phyloP scores from a whole-genome alignment of 495 filamentous ascomycete genomes.

The Hyaloscypha variabilis region DNA sequence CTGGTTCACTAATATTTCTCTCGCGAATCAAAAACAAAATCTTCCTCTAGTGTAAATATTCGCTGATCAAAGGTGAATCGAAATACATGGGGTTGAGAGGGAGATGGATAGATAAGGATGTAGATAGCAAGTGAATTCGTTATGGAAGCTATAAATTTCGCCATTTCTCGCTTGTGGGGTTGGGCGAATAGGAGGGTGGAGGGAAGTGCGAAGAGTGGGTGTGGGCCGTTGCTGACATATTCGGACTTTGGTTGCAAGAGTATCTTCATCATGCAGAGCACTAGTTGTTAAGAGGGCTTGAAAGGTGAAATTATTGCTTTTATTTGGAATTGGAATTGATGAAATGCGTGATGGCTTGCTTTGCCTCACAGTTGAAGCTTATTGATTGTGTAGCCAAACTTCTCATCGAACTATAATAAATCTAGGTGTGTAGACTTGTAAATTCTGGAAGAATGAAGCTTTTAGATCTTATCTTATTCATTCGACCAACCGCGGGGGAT shows the following conservation, averaged over 20 bases:
- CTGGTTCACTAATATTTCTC: not conserved
- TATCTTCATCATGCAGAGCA: not conserved
- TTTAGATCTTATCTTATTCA: no score
- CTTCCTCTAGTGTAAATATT: not conserved
- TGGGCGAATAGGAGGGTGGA: not conserved
- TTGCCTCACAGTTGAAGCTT: no score
- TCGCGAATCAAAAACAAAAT: not conserved
- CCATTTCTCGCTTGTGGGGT: not conserved
- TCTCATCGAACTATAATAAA: no score
- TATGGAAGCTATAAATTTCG: slow-evolving; percentile 1
- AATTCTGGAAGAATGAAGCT: no score
- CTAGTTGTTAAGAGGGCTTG: not conserved
- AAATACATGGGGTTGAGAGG: not conserved
- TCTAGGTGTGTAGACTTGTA: no score
- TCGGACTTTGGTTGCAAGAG: not conserved
- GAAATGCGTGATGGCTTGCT: no score
- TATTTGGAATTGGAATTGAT: no score
- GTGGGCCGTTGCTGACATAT: not conserved
- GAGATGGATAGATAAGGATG: not conserved
- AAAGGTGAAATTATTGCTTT: no score
- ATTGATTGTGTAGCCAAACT: no score
- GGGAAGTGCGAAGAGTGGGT: not conserved
- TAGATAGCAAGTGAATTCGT: not conserved
- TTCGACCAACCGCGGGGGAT: no score
- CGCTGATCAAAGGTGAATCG: not conserved